These are phyloP conservation scores for Camptophora hylomeconis DNA, from an alignment of 2,329 filamentous ascomycete species.

Conservation along the genomic window DNA sequence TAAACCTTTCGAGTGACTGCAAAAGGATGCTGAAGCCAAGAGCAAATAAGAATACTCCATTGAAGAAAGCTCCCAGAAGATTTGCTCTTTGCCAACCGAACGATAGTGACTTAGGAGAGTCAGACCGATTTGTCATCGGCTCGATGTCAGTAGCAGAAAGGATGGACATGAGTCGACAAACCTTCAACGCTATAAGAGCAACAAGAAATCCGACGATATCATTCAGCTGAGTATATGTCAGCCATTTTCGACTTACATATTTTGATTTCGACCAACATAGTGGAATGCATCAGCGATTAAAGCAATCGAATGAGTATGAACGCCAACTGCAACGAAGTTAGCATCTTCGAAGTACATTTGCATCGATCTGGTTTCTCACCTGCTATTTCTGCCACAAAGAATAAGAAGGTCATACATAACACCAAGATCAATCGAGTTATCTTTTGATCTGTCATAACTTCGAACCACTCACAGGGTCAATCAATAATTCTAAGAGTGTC, in stretches of 20 bases:
- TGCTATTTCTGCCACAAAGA: slow-evolving; percentile 36
- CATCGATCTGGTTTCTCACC: slow-evolving; percentile 18
- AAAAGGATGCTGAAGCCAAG: slow-evolving; percentile 60
- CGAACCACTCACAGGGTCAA: too few relatives aligned
- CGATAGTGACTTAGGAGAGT: slow-evolving; percentile 46
- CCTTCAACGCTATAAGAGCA: slow-evolving; percentile 50
- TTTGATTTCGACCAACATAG: slow-evolving; percentile 55
- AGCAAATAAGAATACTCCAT: slow-evolving; percentile 60
- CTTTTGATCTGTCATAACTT: too few relatives aligned
- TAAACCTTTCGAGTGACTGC: slow-evolving; percentile 60
- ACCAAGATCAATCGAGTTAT: slow-evolving; percentile 24
- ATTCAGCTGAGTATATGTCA: slow-evolving; percentile 43
- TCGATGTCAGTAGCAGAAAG: background rate
- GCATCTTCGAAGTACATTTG: background rate
- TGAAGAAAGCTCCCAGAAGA: slow-evolving; percentile 68
- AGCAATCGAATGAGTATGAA: slow-evolving; percentile 58
- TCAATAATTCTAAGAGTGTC: too few relatives aligned
- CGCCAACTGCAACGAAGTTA: slow-evolving; percentile 40
- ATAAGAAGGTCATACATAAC: slow-evolving; percentile 33
- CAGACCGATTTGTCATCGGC: slow-evolving; percentile 44
- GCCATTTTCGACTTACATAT: slow-evolving; percentile 3
- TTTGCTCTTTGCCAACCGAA: slow-evolving; percentile 68
- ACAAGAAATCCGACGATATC: slow-evolving; percentile 58
- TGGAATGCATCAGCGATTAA: slow-evolving; percentile 69
- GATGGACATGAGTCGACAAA: slow-evolving; percentile 20